These are phyloP conservation scores for Diaporthe sp. DNA, from an alignment of 2,329 filamentous ascomycete genomes.

Conservation along the genomic window DNA sequence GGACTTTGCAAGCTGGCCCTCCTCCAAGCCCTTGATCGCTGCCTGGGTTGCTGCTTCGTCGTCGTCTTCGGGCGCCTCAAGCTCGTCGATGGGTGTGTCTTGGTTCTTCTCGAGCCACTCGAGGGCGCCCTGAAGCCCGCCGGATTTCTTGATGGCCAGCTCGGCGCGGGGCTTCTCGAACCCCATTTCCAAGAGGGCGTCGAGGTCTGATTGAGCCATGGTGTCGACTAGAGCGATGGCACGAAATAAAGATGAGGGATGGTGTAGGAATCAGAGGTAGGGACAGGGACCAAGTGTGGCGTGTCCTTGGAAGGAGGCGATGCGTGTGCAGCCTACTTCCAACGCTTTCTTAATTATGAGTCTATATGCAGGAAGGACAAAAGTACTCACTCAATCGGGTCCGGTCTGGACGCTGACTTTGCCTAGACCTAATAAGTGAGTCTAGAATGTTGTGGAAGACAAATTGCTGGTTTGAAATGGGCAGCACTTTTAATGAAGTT, in stretches of 20 bases:
- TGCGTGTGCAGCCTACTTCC: not conserved
- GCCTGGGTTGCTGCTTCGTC: constrained; percentile 55
- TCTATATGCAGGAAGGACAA: not conserved
- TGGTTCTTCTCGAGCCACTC: constrained; percentile 96
- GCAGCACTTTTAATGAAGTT: not conserved
- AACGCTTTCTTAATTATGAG: not conserved
- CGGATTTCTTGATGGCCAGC: constrained; percentile 86
- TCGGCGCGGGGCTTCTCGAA: constrained; percentile 88
- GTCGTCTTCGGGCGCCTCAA: constrained; percentile 65
- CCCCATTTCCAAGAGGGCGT: constrained; percentile 77
- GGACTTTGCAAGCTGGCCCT: constrained; percentile 81
- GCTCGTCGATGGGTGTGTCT: constrained; percentile 87
- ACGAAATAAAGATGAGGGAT: not conserved
- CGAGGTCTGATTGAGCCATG: constrained; percentile 72
- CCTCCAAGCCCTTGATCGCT: constrained; percentile 70
- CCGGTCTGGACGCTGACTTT: not conserved
- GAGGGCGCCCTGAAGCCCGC: constrained; percentile 86
- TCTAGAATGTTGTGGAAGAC: not conserved
- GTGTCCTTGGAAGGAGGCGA: constrained; percentile 13
- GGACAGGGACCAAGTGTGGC: constrained; percentile 30
- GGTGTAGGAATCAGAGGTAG: constrained; percentile 17
- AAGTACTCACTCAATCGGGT: not conserved
- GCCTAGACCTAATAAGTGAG: not conserved
- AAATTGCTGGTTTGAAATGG: not conserved
- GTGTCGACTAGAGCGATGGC: constrained; percentile 43